Conservation (phyloP, 2,329 filamentous ascomycete species). For the Incumbomyces lentus region DNA sequence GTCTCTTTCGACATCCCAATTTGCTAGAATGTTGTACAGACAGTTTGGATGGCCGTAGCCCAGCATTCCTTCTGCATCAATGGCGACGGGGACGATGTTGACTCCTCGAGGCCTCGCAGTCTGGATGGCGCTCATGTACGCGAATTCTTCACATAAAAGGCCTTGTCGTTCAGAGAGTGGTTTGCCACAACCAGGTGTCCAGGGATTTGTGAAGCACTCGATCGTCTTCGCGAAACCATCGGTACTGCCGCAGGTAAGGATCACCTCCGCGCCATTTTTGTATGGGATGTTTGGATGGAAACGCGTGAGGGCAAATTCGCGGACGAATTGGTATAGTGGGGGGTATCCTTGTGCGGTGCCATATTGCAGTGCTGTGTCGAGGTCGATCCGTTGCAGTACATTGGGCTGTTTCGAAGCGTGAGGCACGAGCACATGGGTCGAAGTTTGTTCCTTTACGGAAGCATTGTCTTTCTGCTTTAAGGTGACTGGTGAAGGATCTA, state of each 20-base stretch:
- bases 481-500: conserved; percentile 33
- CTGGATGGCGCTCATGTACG: conserved; percentile 67
- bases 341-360: conserved; percentile 73
- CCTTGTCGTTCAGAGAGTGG: conserved; percentile 57
- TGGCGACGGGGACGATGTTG: conserved; percentile 61
- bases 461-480: conserved; percentile 22
- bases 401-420: conserved; percentile 52
- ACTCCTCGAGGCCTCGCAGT: conserved; percentile 58
- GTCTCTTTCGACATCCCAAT: conserved; percentile 57
- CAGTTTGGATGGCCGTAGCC: conserved; percentile 57
- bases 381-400: conserved; percentile 61
- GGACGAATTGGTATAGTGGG: conserved; percentile 64
- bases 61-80: conserved; percentile 74
- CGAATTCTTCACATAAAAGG: conserved; percentile 67
- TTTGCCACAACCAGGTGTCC: conserved; percentile 59
- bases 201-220: conserved; percentile 64
- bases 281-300: conserved; percentile 78
- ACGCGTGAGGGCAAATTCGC: conserved; percentile 64
- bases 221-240: conserved; percentile 75
- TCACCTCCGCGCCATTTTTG: conserved; percentile 61
- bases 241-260: conserved; percentile 71
- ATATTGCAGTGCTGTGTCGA: conserved; percentile 77
- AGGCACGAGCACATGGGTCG: conserved; percentile 59
- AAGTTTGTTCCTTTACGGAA: conserved; percentile 25
- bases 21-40: conserved; percentile 64